phyloP scores from a whole-genome alignment of 805 yeast species.

The Lachancea nothofagi region DNA sequence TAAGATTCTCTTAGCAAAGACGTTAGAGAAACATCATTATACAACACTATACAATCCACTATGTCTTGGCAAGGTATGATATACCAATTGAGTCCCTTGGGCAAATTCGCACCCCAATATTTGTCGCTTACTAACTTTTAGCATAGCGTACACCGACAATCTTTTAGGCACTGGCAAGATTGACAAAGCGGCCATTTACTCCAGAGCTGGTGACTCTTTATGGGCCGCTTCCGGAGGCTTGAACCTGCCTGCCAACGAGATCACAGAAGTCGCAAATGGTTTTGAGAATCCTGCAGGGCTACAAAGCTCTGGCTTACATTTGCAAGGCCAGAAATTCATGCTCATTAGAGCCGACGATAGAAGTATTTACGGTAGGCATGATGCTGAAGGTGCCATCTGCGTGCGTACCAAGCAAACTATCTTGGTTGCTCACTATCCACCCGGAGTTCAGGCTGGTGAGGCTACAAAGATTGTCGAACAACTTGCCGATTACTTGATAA shows the following conservation, averaged over 20 bases:
- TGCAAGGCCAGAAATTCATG: conserved; percentile 82
- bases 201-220: conserved; percentile 87
- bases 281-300: conserved; percentile 72
- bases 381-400: conserved; percentile 79
- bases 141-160: conserved; percentile 88
- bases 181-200: conserved; percentile 89
- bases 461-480: conserved; percentile 94
- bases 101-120: too few species aligned
- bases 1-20: background rate
- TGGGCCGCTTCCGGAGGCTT: conserved; percentile 86
- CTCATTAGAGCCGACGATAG: conserved; percentile 85
- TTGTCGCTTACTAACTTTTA: conserved; percentile 3
- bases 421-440: conserved; percentile 88
- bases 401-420: conserved; percentile 94
- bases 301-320: conserved; percentile 81
- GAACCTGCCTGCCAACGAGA: conserved; percentile 61
- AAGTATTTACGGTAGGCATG: conserved; percentile 89
- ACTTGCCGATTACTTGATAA: conserved; percentile 88
- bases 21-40: background rate
- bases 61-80: conserved; percentile 48
- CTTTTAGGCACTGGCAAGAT: conserved; percentile 80
- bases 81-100: background rate
- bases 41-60: background rate
- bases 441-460: conserved; percentile 87
- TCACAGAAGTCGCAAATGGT: conserved; percentile 68